phyloP scores from a whole-genome alignment of 805 yeast species.

The Teunomyces kruisii region DNA sequence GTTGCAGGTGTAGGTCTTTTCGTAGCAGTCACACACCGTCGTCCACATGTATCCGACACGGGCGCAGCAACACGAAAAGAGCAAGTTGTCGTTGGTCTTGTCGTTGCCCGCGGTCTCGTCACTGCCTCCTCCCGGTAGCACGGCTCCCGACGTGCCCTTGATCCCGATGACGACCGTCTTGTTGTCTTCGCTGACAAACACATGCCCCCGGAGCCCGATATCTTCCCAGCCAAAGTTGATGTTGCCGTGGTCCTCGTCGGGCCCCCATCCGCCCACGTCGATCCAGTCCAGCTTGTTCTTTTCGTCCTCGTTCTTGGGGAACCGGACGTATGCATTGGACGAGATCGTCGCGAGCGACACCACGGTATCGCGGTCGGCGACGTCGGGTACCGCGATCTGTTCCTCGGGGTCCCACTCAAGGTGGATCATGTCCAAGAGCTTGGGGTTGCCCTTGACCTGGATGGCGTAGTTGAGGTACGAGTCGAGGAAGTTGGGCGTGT shows the following conservation, averaged over 20 bases:
- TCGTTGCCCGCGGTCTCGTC: constrained; percentile 78
- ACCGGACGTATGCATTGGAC: constrained; percentile 83
- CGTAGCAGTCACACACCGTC: constrained; percentile 92
- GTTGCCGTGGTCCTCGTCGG: constrained; percentile 56
- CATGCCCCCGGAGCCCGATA: constrained; percentile 86
- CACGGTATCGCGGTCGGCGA: constrained; percentile 71
- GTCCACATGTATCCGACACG: constrained; percentile 89
- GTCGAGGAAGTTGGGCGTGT: constrained; percentile 62
- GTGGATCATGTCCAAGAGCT: constrained; percentile 33
- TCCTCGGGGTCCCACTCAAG: constrained; percentile 66
- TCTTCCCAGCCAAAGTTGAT: constrained; percentile 82
- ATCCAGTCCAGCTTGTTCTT: constrained; percentile 75
- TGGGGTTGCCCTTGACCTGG: constrained; percentile 38
- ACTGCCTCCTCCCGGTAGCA: constrained; percentile 46
- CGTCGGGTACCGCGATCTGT: constrained; percentile 63
- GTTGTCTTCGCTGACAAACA: constrained; percentile 62
- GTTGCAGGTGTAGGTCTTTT: constrained; percentile 80
- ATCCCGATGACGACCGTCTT: constrained; percentile 72
- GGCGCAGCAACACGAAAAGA: constrained; percentile 96
- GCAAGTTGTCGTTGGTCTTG: constrained; percentile 79
- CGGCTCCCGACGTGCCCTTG: constrained; percentile 91
- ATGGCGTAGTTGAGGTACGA: constrained; percentile 61
- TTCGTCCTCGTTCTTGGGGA: constrained; percentile 56
- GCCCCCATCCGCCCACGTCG: constrained; percentile 59
- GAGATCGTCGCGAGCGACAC: constrained; percentile 79